Conservation (phyloP, 768 basidiomycete genomes). For the Pisolithus albus region DNA sequence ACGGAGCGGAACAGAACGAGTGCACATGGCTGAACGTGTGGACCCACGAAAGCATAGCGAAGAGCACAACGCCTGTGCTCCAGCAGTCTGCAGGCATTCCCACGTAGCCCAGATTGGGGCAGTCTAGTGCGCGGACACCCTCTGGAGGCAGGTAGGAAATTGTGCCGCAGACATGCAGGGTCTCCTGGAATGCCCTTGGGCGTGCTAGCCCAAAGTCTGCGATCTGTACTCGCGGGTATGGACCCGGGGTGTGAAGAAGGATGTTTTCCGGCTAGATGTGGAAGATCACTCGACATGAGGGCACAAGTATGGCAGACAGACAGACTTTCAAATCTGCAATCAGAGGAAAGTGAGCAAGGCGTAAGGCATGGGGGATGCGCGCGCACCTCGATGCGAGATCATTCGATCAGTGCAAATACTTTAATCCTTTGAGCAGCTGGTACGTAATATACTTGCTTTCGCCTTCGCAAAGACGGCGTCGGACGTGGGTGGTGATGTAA, state of each 20-base stretch:
- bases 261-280: conserved; percentile 71
- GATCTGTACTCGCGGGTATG: conserved; percentile 77
- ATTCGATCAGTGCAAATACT: conserved; percentile 63
- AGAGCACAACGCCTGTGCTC: conserved; percentile 78
- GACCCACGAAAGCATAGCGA: conserved; percentile 77
- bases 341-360: neutral
- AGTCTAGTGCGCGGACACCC: conserved; percentile 71
- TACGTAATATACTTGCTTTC: conserved; percentile 83
- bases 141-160: conserved; percentile 83
- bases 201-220: conserved; percentile 86
- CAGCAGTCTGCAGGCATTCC: conserved; percentile 90
- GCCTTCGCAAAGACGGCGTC: conserved; percentile 59
- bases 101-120: conserved; percentile 63
- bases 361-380: neutral
- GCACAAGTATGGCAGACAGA: neutral
- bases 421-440: conserved; percentile 65
- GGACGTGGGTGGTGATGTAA: conserved; percentile 61
- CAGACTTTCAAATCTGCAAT: conserved; percentile 58
- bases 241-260: conserved; percentile 67
- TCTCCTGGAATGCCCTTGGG: conserved; percentile 71
- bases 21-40: neutral
- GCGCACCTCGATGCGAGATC: conserved; percentile 74
- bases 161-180: conserved; percentile 83
- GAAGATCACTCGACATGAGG: neutral
- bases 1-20: neutral